Evolutionary conservation across 2,329 filamentous ascomycete genomes (phyloP).

Genomic region (Aspergillus fructus): DNA sequence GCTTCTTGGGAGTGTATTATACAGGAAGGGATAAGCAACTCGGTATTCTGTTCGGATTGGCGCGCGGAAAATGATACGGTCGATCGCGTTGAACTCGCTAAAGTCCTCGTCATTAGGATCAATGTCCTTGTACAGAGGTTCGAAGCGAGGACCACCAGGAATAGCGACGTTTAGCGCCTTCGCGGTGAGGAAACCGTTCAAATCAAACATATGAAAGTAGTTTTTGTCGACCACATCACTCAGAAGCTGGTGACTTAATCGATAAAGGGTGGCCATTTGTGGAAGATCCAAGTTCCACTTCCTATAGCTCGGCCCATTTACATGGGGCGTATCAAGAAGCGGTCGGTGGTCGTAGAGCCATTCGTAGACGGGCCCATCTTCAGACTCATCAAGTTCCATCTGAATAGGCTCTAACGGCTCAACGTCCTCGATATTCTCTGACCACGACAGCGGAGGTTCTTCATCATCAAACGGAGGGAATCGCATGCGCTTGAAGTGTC

Average conservation of each 20-base stretch:
- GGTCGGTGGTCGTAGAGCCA: conserved; percentile 98
- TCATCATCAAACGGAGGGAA: conserved; percentile 99
- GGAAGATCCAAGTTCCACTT: conserved; percentile 88
- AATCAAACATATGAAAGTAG: conserved; percentile 96
- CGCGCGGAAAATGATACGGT: conserved; percentile 96
- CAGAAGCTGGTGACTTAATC: conserved; percentile 83
- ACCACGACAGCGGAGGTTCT: conserved; percentile 95
- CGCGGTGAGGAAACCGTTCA: conserved; percentile 91
- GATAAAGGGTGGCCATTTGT: conserved; percentile 94
- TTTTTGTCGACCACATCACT: conserved; percentile 94
- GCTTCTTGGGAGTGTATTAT: conserved; percentile 93
- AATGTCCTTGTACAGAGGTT: conserved; percentile 97
- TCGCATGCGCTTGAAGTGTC: conserved; percentile 97
- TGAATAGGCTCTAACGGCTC: conserved; percentile 97
- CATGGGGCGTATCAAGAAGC: conserved; percentile 84
- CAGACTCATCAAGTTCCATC: conserved; percentile 93
- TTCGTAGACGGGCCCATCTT: conserved; percentile 86
- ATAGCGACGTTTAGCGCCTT: conserved; percentile 97
- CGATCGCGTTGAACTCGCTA: conserved; percentile 98
- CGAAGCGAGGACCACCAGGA: conserved; percentile 94
- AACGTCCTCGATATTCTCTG: conserved; percentile 97
- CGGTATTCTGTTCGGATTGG: conserved; percentile 94
- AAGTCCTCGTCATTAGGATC: conserved; percentile 99
- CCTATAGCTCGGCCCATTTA: conserved; percentile 96
- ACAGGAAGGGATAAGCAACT: conserved; percentile 90